Conservation (phyloP, 192 early-diverging fungal species). For the Dissophora globulifera region DNA sequence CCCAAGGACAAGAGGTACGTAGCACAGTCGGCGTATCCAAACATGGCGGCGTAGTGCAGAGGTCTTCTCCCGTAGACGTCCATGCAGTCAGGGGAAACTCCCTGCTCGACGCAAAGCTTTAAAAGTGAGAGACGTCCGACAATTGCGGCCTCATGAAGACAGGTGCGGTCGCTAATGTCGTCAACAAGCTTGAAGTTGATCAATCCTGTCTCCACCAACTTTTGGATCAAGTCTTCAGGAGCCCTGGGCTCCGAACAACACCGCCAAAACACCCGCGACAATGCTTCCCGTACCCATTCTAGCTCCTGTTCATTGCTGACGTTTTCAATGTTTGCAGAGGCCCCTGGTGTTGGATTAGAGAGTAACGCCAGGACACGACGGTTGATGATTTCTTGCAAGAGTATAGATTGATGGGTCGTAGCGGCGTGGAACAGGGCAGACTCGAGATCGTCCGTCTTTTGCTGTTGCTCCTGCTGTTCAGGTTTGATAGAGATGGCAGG, state of each 20-base stretch:
- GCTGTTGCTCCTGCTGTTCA: constrained; percentile 10
- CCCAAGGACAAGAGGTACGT: constrained; percentile 64
- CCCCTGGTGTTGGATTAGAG: neutral
- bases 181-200: constrained; percentile 87
- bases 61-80: constrained; percentile 93
- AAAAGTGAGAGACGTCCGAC: constrained; percentile 77
- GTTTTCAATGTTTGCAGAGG: constrained; percentile 11
- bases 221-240: constrained; percentile 60
- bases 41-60: constrained; percentile 95
- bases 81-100: constrained; percentile 60
- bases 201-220: constrained; percentile 69
- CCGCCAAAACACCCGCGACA: constrained; percentile 80
- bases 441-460: constrained; percentile 66
- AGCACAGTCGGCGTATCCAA: constrained; percentile 81
- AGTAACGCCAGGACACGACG: constrained; percentile 52
- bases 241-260: constrained; percentile 65
- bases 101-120: constrained; percentile 62
- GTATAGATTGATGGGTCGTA: constrained; percentile 39
- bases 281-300: constrained; percentile 62
- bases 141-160: constrained; percentile 91
- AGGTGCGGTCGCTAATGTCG: constrained; percentile 93
- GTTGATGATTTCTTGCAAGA: constrained; percentile 60
- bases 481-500: constrained; percentile 25
- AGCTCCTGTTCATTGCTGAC: constrained; percentile 8
- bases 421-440: constrained; percentile 65